A percentile compares a stretch with the other conserved stretches of the same genome.
Evolutionary conservation across 768 basidiomycete genomes (phyloP).

Genomic region (Tricholoma bakamatsutake): DNA sequence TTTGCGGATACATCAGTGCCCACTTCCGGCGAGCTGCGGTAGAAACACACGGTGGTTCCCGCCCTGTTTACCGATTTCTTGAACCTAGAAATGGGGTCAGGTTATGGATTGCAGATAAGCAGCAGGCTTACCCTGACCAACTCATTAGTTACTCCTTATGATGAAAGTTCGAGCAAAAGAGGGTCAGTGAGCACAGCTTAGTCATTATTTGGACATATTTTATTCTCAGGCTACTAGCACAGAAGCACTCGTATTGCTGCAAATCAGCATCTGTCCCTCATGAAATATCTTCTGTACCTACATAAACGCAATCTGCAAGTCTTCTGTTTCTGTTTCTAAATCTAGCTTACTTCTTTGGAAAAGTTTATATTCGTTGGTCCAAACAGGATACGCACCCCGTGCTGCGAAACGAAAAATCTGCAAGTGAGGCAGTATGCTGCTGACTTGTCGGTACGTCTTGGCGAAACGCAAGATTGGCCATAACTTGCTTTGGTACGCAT

Average conservation of each 20-base stretch:
- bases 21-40: conserved; percentile 5
- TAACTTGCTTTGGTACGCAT: conserved; percentile 33
- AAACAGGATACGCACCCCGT: conserved; percentile 76
- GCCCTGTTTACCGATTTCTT: conserved; percentile 92
- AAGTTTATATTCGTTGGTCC: neutral
- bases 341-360: neutral
- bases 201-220: conserved; percentile 4
- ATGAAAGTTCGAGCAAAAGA: neutral
- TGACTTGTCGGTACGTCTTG: conserved; percentile 49
- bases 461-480: neutral
- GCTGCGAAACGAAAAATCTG: conserved; percentile 64
- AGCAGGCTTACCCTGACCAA: conserved; percentile 22
- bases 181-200: conserved; percentile 3
- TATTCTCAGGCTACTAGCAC: neutral
- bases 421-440: conserved; percentile 65
- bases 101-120: neutral
- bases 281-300: neutral
- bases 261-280: neutral
- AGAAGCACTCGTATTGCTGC: neutral
- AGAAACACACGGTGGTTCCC: conserved; percentile 70
- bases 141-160: conserved; percentile 16
- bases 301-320: neutral
- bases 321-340: neutral
- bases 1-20: conserved; percentile 4
- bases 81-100: conserved; percentile 45